Evolutionary conservation across 225 moss, liverwort and hornwort genomes (phyloP), one percentile per base, ranked within the genome.

Genomic region (Pseudoscleropodium purum): DNA sequence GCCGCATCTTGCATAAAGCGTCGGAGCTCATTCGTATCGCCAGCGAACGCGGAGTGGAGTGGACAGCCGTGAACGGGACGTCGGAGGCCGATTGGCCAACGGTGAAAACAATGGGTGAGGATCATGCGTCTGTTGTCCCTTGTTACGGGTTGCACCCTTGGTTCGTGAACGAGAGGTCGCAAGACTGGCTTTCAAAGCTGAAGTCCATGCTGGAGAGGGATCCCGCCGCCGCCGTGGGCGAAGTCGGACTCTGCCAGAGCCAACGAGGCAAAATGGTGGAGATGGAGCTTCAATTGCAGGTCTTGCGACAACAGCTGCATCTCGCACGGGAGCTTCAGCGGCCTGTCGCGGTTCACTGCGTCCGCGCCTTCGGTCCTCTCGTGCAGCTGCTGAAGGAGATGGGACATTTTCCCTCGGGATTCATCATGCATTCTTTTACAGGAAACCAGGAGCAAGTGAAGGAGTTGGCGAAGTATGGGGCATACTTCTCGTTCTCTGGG

Each of bases 31-130:
- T 97, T n/a, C 89, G 76, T 75, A 79, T 91, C 24, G 99, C 99
- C 12, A 88, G 91, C 14, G 94, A 96, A 4, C 91, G 85, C 12
- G 97, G 95, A 20, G 95, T 99, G 80, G 90, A 90, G 72, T 99
- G 96, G 96, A 94, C 97, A 41, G 96, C 95, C 18, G 99, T 99
- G 91, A 99, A 99, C 91, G 99, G 99, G n/a, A 99, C 99, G 3
- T 97, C 96, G 17, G 96, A 99, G 87, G 94, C 92, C 65, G 99
- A 99, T 87, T 99, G 99, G 99, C 90, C 88, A 13, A 72, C 34
- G 37, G 99, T 99, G 79, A 95, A 94, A 86, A 86, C 90, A 77
- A 95, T 99, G 96, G 94, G 95, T 76, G 93, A 93, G 88, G 93
- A 85, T 17, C 90, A 97, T 83, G 27, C 87, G 5, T 92, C 88